Conservation (phyloP, 495 filamentous ascomycete genomes). For the Aspergillus funiculosus region DNA sequence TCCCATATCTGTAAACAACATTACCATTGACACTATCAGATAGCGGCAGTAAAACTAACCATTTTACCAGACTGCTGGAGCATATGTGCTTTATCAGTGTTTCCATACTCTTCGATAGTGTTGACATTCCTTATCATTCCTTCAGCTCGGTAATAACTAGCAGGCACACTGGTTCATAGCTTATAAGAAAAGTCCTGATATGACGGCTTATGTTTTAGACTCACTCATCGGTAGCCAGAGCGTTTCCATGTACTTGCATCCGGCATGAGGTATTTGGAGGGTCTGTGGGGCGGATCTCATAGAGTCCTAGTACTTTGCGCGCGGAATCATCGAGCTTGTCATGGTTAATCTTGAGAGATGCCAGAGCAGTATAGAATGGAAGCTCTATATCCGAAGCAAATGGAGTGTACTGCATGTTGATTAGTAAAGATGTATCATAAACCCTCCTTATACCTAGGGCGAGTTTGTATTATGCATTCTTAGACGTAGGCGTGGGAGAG, state of each 20-base stretch:
- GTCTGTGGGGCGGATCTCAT: constrained; percentile 70
- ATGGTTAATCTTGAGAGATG: constrained; percentile 87
- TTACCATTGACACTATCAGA: not conserved
- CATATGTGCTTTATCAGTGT: constrained; percentile 63
- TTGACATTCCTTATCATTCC: constrained; percentile 95
- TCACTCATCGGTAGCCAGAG: constrained; percentile 76
- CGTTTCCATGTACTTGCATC: constrained; percentile 84
- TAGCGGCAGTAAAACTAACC: constrained; percentile 42
- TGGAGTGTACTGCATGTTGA: constrained; percentile 60
- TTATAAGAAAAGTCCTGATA: not conserved
- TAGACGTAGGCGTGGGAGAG: not conserved
- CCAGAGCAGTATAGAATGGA: constrained; percentile 86
- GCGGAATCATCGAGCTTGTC: constrained; percentile 93
- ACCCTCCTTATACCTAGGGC: not conserved
- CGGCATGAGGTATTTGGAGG: constrained; percentile 64
- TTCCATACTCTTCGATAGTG: constrained; percentile 88
- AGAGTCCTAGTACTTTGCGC: constrained; percentile 78
- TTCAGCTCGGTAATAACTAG: constrained; percentile 72
- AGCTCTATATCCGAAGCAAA: constrained; percentile 93
- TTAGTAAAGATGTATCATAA: not conserved
- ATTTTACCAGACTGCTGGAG: constrained; percentile 68
- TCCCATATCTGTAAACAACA: constrained; percentile 72
- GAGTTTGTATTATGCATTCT: not conserved
- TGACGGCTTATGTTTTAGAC: constrained; percentile 22
- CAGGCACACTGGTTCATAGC: constrained; percentile 54